phyloP scores from a whole-genome alignment of 2,329 filamentous ascomycete species.

The Trichoderma gracile region DNA sequence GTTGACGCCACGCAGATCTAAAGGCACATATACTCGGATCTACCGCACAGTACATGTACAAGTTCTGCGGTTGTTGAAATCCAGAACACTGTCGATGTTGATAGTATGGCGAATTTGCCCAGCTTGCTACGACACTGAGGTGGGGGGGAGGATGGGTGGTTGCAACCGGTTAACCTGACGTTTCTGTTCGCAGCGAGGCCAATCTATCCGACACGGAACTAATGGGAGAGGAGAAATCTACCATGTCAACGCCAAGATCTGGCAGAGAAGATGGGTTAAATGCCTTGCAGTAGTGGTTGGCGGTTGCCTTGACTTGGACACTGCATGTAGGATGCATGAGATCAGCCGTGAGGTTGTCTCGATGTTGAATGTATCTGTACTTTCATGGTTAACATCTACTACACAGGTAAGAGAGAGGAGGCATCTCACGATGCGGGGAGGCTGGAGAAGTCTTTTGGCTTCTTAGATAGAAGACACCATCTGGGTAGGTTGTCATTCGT shows the following conservation, averaged over 20 bases:
- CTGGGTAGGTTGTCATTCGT: too few species aligned
- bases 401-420: too few species aligned
- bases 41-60: too few species aligned
- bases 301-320: background rate
- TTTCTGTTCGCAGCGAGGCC: constrained; percentile 1
- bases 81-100: too few species aligned
- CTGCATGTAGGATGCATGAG: too few species aligned
- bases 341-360: too few species aligned
- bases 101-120: constrained; percentile 7
- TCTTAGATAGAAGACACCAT: background rate
- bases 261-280: background rate
- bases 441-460: background rate
- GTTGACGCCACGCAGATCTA: constrained; percentile 15
- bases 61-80: too few species aligned
- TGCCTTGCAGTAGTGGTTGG: constrained; percentile 7
- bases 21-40: too few species aligned
- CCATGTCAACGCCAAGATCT: background rate
- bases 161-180: constrained; percentile 12
- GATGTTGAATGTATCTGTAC: too few species aligned
- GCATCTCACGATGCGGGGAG: too few species aligned
- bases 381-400: too few species aligned
- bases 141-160: background rate
- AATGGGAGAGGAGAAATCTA: background rate
- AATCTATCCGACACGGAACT: background rate
- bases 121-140: background rate